These are phyloP conservation scores for Epichloe coenophiala DNA, from an alignment of 2,329 filamentous ascomycete genomes.

Conservation along the genomic window DNA sequence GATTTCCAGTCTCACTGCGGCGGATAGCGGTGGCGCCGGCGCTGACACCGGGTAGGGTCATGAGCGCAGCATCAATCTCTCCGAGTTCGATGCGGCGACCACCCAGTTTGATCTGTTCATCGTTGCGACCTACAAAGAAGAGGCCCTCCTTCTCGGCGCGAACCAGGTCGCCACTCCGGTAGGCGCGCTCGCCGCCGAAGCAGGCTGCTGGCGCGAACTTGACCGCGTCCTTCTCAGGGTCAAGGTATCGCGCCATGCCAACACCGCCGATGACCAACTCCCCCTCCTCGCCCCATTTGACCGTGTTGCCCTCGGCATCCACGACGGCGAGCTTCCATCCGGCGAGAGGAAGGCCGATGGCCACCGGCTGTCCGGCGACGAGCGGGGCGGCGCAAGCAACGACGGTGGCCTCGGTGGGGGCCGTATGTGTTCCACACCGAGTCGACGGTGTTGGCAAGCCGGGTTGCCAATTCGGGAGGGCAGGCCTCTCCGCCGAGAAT, in stretches of 20 bases:
- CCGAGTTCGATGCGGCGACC: slow-evolving; percentile 16
- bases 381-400: slow-evolving; percentile 11
- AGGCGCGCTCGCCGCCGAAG: slow-evolving; percentile 11
- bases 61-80: slow-evolving; percentile 13
- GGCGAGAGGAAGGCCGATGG: slow-evolving; percentile 11
- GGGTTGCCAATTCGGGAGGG: slow-evolving; percentile 8
- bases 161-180: slow-evolving; percentile 14
- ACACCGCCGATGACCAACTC: slow-evolving; percentile 13
- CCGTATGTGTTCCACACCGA: slow-evolving; percentile 14
- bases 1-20: slow-evolving; percentile 9
- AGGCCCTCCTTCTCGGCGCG: slow-evolving; percentile 11
- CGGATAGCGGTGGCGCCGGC: slow-evolving; percentile 9
- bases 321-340: slow-evolving; percentile 13
- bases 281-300: slow-evolving; percentile 19
- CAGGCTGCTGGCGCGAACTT: slow-evolving; percentile 9
- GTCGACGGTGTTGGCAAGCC: slow-evolving; percentile 8
- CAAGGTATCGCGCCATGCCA: slow-evolving; percentile 12
- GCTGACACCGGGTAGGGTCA: slow-evolving; percentile 10
- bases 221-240: slow-evolving; percentile 9
- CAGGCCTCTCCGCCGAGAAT: slow-evolving; percentile 14
- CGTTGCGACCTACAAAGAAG: slow-evolving; percentile 14
- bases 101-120: slow-evolving; percentile 17
- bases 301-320: slow-evolving; percentile 28
- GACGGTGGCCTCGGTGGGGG: slow-evolving; percentile 13
- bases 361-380: slow-evolving; percentile 7